Evolutionary conservation across 148 eudicot genomes (phyloP).

Genomic region (Dysphania ambrosioides): DNA sequence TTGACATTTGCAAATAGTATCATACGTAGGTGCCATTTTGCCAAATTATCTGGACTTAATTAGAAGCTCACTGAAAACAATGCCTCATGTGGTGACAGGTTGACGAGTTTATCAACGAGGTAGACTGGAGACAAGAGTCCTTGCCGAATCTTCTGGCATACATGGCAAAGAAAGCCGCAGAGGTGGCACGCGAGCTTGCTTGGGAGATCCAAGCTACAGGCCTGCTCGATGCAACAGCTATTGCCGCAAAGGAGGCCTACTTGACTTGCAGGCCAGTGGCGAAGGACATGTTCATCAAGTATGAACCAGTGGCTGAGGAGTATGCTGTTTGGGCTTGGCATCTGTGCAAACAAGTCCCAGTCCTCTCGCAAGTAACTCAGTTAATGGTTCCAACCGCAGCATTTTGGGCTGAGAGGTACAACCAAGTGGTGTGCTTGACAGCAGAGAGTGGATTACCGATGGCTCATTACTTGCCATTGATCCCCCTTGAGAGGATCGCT

Average conservation of each 20-base stretch:
- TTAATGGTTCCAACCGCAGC: conserved; percentile 54
- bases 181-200: conserved; percentile 36
- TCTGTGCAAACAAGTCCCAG: conserved; percentile 43
- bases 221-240: conserved; percentile 30
- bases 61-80: too few relatives aligned
- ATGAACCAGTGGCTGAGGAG: conserved; percentile 65
- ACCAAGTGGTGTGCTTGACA: conserved; percentile 34
- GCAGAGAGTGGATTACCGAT: conserved; percentile 38
- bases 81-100: conserved; percentile 33
- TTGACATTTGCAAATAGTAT: too few relatives aligned
- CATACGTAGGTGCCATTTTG: too few relatives aligned
- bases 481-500: conserved; percentile 62
- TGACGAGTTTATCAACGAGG: conserved; percentile 38
- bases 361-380: conserved; percentile 54
- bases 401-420: conserved; percentile 59
- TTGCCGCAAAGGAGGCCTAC: conserved; percentile 37
- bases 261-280: conserved; percentile 49
- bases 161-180: conserved; percentile 37
- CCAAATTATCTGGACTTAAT: too few relatives aligned
- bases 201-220: conserved; percentile 38
- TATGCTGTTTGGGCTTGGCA: conserved; percentile 63
- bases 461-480: conserved; percentile 44
- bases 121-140: conserved; percentile 36
- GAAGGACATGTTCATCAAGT: conserved; percentile 45
- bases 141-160: conserved; percentile 41